A percentile compares a stretch with the other conserved stretches of the same genome.
These are phyloP conservation scores for Lachancea lanzarotensis DNA, from an alignment of 805 yeast genomes.

Conservation along the genomic window DNA sequence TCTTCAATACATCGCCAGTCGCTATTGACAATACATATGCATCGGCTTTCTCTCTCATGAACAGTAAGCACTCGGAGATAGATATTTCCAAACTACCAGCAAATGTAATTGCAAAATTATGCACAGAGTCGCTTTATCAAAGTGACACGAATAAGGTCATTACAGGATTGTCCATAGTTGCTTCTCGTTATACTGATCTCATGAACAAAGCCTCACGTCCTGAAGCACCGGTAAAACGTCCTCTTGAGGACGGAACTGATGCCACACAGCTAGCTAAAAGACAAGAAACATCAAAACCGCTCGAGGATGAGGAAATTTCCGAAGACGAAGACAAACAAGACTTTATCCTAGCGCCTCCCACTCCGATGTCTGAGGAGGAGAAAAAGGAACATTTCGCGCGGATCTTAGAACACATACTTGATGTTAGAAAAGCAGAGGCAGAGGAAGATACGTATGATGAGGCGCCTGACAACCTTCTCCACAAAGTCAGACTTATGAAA, in stretches of 20 bases:
- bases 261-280: slow-evolving; percentile 1
- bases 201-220: slow-evolving; percentile 22
- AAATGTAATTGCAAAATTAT: slow-evolving; percentile 53
- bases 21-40: slow-evolving; percentile 47
- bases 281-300: slow-evolving; percentile 10
- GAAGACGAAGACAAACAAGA: slow-evolving; percentile 13
- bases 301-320: slow-evolving; percentile 10
- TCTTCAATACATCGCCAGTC: slow-evolving; percentile 32
- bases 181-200: slow-evolving; percentile 54
- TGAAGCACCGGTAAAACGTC: slow-evolving; percentile 11
- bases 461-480: slow-evolving; percentile 5
- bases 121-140: slow-evolving; percentile 59
- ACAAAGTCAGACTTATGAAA: slow-evolving; percentile 33
- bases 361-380: slow-evolving; percentile 43
- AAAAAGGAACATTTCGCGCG: slow-evolving; percentile 51
- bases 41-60: slow-evolving; percentile 59
- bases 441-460: slow-evolving; percentile 8
- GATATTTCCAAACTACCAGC: slow-evolving; percentile 66
- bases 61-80: slow-evolving; percentile 56
- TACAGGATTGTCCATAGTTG: slow-evolving; percentile 62
- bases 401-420: slow-evolving; percentile 38
- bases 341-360: slow-evolving; percentile 37
- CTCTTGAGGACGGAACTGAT: slow-evolving; percentile 12
- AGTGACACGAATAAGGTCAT: slow-evolving; percentile 48
- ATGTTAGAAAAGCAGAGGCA: slow-evolving; percentile 17